Conservation (phyloP, 169 alveolate species). For the Theileria luwenshuni region DNA sequence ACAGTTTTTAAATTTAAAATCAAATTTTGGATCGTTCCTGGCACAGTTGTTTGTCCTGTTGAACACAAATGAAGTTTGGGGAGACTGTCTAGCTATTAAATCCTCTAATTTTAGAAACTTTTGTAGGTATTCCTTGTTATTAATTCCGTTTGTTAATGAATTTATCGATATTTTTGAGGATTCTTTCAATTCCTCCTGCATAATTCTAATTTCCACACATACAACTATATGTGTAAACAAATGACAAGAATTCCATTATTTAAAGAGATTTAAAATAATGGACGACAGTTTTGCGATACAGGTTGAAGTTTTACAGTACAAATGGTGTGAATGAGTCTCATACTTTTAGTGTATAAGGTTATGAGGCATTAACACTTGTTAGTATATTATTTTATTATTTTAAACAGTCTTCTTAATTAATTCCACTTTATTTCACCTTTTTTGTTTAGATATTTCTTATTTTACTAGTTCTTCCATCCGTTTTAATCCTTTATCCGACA, state of each 20-base stretch:
- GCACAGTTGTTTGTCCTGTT: too few relatives aligned
- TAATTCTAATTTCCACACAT: constrained; percentile 7
- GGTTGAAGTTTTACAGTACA: background rate
- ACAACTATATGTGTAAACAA: background rate
- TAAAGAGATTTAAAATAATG: background rate
- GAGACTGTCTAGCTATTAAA: too few relatives aligned
- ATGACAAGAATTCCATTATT: background rate
- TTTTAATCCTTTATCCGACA: background rate
- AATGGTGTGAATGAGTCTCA: background rate
- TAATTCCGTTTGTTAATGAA: background rate
- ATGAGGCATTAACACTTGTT: constrained; percentile 3
- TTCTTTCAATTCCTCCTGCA: constrained; percentile 2
- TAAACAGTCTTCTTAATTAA: background rate
- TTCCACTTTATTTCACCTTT: too few relatives aligned
- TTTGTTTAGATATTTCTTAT: background rate
- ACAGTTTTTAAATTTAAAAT: constrained; percentile 24
- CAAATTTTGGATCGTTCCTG: background rate
- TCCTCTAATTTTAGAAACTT: too few relatives aligned
- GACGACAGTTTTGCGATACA: background rate
- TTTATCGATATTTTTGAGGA: background rate
- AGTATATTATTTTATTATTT: background rate
- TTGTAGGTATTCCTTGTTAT: background rate
- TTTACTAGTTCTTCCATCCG: background rate
- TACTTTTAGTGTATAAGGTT: background rate
- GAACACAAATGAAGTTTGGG: too few relatives aligned